Conservation (phyloP, 1,284 basidiomycete species). For the Puccinia hordei region DNA sequence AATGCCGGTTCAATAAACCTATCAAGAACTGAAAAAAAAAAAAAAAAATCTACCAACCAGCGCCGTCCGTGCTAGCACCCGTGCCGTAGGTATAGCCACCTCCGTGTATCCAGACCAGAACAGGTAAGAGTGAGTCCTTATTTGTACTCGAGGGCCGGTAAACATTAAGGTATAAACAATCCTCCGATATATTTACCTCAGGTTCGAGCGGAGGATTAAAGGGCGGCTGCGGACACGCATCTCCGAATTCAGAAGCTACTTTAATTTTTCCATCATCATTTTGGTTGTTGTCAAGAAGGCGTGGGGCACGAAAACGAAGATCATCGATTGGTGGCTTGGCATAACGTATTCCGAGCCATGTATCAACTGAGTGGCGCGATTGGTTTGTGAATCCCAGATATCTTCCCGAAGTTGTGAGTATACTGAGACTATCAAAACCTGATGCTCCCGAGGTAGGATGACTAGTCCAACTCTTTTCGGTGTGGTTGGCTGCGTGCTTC, state of each 20-base stretch:
- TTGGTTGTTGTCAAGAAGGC: conserved; percentile 61
- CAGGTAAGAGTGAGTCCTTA: conserved; percentile 61
- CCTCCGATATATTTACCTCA: conserved; percentile 66
- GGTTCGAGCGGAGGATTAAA: conserved; percentile 61
- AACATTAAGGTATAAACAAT: conserved; percentile 63
- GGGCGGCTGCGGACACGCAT: conserved; percentile 65
- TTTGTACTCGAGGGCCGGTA: conserved; percentile 58
- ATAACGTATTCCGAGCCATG: conserved; percentile 71
- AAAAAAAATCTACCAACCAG: conserved; percentile 58
- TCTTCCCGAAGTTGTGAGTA: conserved; percentile 33
- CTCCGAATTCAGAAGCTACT: conserved; percentile 64
- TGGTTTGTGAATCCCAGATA: conserved; percentile 53
- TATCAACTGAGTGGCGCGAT: conserved; percentile 65
- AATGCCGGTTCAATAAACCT: conserved; percentile 28
- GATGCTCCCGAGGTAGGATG: neutral
- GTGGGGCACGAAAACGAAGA: conserved; percentile 68
- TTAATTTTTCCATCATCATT: conserved; percentile 55
- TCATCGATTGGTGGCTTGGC: conserved; percentile 66
- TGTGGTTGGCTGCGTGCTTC: neutral
- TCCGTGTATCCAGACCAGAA: conserved; percentile 70
- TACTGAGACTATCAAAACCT: neutral
- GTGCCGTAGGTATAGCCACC: conserved; percentile 60
- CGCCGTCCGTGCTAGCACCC: conserved; percentile 51
- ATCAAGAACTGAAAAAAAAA: conserved; percentile 51
- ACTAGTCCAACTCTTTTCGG: neutral